phyloP scores from a whole-genome alignment of 352 stramenopile genomes.

The Pythium periplocum region DNA sequence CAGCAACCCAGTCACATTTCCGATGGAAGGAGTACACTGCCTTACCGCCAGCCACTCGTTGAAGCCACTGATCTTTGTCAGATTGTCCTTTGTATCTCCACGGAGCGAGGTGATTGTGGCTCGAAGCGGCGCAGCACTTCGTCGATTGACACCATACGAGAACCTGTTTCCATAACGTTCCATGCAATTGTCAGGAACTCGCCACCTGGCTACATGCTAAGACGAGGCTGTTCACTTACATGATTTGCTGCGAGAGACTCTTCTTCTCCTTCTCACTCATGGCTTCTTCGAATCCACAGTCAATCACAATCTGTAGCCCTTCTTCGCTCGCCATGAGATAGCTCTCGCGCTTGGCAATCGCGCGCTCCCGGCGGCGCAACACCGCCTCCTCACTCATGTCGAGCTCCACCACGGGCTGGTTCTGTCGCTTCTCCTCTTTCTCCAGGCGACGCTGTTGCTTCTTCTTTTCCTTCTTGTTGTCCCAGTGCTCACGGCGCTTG shows the following conservation, averaged over 20 bases:
- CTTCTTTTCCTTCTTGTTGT: conserved; percentile 86
- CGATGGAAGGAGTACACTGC: conserved; percentile 7
- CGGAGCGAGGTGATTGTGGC: conserved; percentile 63
- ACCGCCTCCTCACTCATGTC: conserved; percentile 81
- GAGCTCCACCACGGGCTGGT: conserved; percentile 37
- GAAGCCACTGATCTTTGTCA: conserved; percentile 91
- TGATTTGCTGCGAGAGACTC: conserved; percentile 92
- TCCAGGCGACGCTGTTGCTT: conserved; percentile 58
- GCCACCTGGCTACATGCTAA: background rate
- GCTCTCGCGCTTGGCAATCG: conserved; percentile 60
- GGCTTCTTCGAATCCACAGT: conserved; percentile 92
- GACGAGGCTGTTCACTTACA: conserved; percentile 49
- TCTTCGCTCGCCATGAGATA: conserved; percentile 84
- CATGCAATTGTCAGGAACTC: background rate
- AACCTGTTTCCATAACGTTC: conserved; percentile 35
- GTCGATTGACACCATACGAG: conserved; percentile 74
- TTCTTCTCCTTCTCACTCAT: conserved; percentile 93
- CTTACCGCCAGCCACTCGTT: conserved; percentile 63
- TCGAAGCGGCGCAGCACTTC: conserved; percentile 46
- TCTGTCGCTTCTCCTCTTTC: conserved; percentile 29
- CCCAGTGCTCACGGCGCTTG: conserved; percentile 58
- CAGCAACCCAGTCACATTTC: background rate
- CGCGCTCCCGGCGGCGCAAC: conserved; percentile 46
- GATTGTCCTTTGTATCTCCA: conserved; percentile 69
- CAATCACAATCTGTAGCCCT: conserved; percentile 83